Conservation (phyloP, 169 alveolate genomes). For the Hammondia hammondi region DNA sequence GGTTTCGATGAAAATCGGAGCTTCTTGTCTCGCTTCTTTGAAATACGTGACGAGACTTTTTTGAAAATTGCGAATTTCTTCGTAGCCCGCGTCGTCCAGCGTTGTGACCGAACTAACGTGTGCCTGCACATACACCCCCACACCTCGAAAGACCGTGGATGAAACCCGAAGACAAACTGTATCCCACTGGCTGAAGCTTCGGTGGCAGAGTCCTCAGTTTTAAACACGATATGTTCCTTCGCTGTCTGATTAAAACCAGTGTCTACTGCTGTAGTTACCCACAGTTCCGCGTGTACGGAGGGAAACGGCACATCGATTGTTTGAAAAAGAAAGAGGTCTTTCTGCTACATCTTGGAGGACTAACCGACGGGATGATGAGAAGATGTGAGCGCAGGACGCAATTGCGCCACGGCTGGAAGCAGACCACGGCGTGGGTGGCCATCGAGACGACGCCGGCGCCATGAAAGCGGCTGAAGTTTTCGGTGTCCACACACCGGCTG, state of each 20-base stretch:
- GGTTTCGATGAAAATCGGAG: conserved; percentile 58
- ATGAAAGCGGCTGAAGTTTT: not conserved
- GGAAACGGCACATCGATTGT: no score
- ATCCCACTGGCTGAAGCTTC: not conserved
- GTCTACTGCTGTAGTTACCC: no score
- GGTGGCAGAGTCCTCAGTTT: not conserved
- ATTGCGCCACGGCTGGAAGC: not conserved
- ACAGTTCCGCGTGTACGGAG: no score
- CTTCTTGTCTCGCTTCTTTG: not conserved
- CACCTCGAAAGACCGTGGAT: not conserved
- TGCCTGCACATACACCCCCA: not conserved
- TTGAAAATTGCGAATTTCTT: conserved; percentile 52
- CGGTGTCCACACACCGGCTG: conserved; percentile 28
- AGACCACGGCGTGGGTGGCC: conserved; percentile 1
- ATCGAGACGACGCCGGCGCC: conserved; percentile 8
- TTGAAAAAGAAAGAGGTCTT: no score
- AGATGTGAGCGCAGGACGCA: conserved; percentile 23
- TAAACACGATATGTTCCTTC: no score
- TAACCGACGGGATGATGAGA: not conserved
- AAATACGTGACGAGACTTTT: conserved; percentile 24
- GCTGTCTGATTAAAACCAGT: no score
- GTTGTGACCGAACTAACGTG: conserved; percentile 27
- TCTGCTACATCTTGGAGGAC: not conserved
- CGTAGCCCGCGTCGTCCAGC: conserved; percentile 48
- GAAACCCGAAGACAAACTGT: not conserved